Evolutionary conservation across 306 rosid species (phyloP).

Genomic region (Parietaria judaica): DNA sequence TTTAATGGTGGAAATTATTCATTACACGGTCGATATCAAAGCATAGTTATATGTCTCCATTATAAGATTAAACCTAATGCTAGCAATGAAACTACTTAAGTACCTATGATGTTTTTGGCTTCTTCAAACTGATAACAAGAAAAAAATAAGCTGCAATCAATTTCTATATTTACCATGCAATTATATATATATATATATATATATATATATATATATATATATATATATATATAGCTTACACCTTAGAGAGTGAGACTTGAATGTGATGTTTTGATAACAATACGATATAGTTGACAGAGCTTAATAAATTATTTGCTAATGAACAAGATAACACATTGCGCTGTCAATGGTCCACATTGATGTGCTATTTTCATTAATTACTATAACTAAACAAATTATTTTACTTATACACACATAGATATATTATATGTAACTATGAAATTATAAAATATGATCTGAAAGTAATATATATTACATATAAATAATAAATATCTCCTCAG

Average conservation of each 20-base stretch:
- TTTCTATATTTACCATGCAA: not conserved
- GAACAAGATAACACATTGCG: not conserved
- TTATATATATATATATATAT: not conserved
- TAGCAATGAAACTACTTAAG: not conserved
- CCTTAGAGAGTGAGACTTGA: not conserved
- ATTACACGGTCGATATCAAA: not conserved
- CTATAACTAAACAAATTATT: not conserved
- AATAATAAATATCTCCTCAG: not conserved
- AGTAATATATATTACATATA: not conserved
- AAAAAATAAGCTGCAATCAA: not conserved
- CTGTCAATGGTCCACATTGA: conserved; percentile 7
- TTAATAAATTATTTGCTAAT: not conserved
- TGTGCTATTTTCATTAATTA: not conserved
- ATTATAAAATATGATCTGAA: not conserved
- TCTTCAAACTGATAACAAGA: not conserved
- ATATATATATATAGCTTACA: not conserved
- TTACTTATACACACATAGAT: not conserved
- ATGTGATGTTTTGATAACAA: not conserved
- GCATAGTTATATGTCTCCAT: not conserved
- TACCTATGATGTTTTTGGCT: not conserved
- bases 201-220: no score
- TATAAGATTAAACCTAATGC: not conserved
- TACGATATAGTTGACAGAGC: not conserved
- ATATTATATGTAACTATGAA: not conserved
- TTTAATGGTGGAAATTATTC: not conserved